Evolutionary conservation across 129 eudicot species (phyloP).

Genomic region (Flaveria bidentis): DNA sequence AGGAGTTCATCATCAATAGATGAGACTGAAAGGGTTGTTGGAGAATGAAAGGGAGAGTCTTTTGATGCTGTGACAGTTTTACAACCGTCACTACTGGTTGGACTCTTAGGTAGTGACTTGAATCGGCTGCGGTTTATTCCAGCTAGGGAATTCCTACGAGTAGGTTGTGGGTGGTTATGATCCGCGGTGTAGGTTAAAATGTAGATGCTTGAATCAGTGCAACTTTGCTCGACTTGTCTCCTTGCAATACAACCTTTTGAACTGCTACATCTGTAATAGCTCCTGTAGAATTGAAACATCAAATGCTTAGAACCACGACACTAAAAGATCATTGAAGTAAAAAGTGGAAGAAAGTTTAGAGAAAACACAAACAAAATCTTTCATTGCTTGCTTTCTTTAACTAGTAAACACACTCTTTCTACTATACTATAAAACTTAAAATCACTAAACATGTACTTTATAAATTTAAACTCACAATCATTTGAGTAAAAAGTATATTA

Average conservation of each 20-base stretch:
- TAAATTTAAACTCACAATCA: too few relatives aligned
- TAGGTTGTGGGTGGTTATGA: conserved; percentile 78
- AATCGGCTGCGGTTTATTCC: conserved; percentile 54
- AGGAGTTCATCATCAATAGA: conserved; percentile 34
- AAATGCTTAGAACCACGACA: neutral
- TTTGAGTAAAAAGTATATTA: too few relatives aligned
- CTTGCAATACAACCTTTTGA: conserved; percentile 82
- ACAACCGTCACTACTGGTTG: conserved; percentile 30
- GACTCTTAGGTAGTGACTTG: conserved; percentile 37
- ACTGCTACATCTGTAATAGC: conserved; percentile 87
- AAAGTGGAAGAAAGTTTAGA: too few relatives aligned
- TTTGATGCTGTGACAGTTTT: conserved; percentile 19
- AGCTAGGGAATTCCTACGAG: conserved; percentile 69
- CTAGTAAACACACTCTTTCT: too few relatives aligned
- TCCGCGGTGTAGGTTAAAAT: conserved; percentile 78
- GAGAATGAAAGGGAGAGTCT: conserved; percentile 39
- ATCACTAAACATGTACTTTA: too few relatives aligned
- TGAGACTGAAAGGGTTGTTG: conserved; percentile 33
- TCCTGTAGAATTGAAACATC: conserved; percentile 46
- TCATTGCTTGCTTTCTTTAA: too few relatives aligned
- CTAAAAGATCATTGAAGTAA: neutral
- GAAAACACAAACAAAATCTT: too few relatives aligned
- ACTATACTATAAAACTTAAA: too few relatives aligned
- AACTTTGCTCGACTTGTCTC: conserved; percentile 90
- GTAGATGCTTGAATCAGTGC: conserved; percentile 56